phyloP scores from a whole-genome alignment of 352 stramenopile genomes.

The Phytophthora pluvialis region DNA sequence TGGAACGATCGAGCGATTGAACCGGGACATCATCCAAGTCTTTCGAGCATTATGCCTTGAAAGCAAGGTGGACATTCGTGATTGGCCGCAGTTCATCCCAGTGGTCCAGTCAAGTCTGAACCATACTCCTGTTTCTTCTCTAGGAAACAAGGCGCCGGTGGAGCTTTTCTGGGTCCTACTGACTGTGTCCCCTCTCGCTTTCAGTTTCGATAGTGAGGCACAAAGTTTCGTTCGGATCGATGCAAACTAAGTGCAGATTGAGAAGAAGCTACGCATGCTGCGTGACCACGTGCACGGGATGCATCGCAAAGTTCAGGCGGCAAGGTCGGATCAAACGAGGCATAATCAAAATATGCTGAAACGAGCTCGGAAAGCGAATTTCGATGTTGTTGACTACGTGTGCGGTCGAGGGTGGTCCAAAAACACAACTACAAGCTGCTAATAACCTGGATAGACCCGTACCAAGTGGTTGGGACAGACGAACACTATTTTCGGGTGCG shows the following conservation, averaged over 20 bases:
- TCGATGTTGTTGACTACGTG: constrained; percentile 38
- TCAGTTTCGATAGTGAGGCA: not conserved
- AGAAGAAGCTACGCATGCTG: not conserved
- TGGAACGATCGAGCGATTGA: constrained; percentile 38
- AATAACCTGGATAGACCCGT: constrained; percentile 40
- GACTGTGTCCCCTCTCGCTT: not conserved
- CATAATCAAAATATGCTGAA: constrained; percentile 19
- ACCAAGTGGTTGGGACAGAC: constrained; percentile 22
- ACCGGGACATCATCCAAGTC: constrained; percentile 40
- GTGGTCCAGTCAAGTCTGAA: no score
- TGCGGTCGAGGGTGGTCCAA: constrained; percentile 34
- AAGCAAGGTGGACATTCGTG: constrained; percentile 14
- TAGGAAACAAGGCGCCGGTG: constrained; percentile 28
- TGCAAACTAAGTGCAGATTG: not conserved
- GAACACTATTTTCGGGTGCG: constrained; percentile 34
- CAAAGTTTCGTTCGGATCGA: not conserved
- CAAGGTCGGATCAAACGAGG: constrained; percentile 15
- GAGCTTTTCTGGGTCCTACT: constrained; percentile 30
- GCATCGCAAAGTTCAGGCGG: constrained; percentile 16
- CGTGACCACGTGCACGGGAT: constrained; percentile 6
- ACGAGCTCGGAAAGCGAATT: constrained; percentile 16
- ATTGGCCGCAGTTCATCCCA: constrained; percentile 26
- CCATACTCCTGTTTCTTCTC: constrained; percentile 6
- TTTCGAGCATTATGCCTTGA: constrained; percentile 3
- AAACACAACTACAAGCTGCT: constrained; percentile 35